Conservation (phyloP, 2,329 filamentous ascomycete species). For the Colletotrichum chlorophyti region DNA sequence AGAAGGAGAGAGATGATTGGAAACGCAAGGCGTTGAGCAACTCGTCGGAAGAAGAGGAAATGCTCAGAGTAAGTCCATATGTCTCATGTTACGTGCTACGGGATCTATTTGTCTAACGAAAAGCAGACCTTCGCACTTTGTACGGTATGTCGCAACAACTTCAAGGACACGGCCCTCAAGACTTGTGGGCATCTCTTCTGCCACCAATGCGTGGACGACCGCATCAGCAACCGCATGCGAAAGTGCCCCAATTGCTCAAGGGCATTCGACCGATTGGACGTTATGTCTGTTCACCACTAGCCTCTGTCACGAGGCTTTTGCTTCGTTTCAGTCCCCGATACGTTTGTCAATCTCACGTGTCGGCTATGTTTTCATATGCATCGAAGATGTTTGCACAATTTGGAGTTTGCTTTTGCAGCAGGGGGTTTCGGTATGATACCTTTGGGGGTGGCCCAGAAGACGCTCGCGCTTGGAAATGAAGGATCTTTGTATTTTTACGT, state of each 20-base stretch:
- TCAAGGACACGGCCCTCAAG: conserved; percentile 93
- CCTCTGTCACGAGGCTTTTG: not conserved
- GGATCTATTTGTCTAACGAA: conserved; percentile 33
- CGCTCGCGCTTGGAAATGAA: conserved; percentile 28
- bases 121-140: conserved; percentile 65
- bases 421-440: conserved; percentile 30
- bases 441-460: conserved; percentile 20
- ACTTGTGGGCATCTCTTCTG: conserved; percentile 97
- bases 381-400: conserved; percentile 11
- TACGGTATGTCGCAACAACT: conserved; percentile 88
- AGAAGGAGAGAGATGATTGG: conserved; percentile 86
- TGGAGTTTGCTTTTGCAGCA: conserved; percentile 25
- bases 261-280: conserved; percentile 89
- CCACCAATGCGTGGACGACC: conserved; percentile 86
- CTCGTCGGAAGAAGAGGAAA: conserved; percentile 82
- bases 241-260: conserved; percentile 96
- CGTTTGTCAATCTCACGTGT: not conserved
- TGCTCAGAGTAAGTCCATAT: conserved; percentile 76
- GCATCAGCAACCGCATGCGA: conserved; percentile 86
- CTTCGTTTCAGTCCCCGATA: not conserved
- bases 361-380: conserved; percentile 7
- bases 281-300: conserved; percentile 73
- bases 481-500: conserved; percentile 30
- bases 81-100: not conserved
- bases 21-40: conserved; percentile 84